Evolutionary conservation across 768 basidiomycete genomes (phyloP).

Genomic region (Bullera alba): DNA sequence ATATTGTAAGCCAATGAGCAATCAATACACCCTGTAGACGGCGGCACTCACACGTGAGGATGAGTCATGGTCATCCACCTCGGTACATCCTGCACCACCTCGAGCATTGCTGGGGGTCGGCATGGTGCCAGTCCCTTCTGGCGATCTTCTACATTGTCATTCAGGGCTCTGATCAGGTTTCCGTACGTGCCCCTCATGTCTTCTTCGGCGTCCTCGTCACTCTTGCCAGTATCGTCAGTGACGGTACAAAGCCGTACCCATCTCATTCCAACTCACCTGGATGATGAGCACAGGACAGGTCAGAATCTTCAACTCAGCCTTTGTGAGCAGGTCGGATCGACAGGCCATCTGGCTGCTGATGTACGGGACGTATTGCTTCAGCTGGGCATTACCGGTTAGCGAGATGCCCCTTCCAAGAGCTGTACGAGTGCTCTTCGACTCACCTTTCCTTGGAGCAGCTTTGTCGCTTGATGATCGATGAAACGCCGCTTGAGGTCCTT

Average conservation of each 20-base stretch:
- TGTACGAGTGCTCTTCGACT: neutral
- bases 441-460: neutral
- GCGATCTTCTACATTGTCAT: too few relatives aligned
- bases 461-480: neutral
- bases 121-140: too few relatives aligned
- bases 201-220: too few relatives aligned
- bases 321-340: neutral
- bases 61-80: neutral
- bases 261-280: neutral
- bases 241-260: too few relatives aligned
- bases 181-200: too few relatives aligned
- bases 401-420: too few relatives aligned
- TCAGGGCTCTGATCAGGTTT: too few relatives aligned
- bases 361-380: neutral
- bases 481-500: neutral
- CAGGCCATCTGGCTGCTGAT: neutral
- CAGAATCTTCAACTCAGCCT: neutral
- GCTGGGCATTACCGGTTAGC: neutral
- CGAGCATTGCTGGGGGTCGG: neutral
- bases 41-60: neutral
- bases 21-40: neutral
- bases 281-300: neutral
- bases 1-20: too few relatives aligned
- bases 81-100: neutral
- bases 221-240: too few relatives aligned